phyloP scores from a whole-genome alignment of 441 rosid species.

The Erysimum pusillum region DNA sequence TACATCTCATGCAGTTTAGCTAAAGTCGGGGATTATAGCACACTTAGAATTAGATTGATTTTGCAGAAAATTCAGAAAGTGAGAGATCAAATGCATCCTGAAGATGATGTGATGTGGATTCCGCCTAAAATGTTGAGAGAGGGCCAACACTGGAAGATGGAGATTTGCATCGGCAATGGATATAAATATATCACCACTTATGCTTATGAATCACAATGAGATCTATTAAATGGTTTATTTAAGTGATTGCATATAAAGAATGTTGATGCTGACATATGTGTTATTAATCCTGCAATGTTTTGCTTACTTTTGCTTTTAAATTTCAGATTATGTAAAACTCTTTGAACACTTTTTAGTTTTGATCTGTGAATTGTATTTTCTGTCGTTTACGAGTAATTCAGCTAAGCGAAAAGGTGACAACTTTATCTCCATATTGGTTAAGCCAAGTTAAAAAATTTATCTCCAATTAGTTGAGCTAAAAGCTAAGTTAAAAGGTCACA shows the following conservation, averaged over 20 bases:
- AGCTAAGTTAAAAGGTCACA: background rate
- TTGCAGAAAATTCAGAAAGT: slow-evolving; percentile 24
- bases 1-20: slow-evolving; percentile 28
- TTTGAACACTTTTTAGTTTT: too few relatives aligned
- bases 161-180: background rate
- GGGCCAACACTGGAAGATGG: too few relatives aligned
- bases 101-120: background rate
- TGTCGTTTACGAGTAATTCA: too few relatives aligned
- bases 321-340: too few relatives aligned
- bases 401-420: background rate
- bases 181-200: background rate
- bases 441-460: background rate
- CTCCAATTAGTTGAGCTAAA: background rate
- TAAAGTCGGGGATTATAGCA: background rate
- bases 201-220: too few relatives aligned
- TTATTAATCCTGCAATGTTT: too few relatives aligned
- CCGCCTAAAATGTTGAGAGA: slow-evolving; percentile 31
- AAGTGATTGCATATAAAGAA: too few relatives aligned
- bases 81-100: background rate
- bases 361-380: too few relatives aligned
- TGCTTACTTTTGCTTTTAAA: too few relatives aligned
- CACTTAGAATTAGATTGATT: background rate
- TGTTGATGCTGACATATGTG: too few relatives aligned
- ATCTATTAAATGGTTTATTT: too few relatives aligned
- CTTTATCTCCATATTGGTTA: background rate